phyloP scores from a whole-genome alignment of 768 basidiomycete genomes.

The Obba rivulosa region DNA sequence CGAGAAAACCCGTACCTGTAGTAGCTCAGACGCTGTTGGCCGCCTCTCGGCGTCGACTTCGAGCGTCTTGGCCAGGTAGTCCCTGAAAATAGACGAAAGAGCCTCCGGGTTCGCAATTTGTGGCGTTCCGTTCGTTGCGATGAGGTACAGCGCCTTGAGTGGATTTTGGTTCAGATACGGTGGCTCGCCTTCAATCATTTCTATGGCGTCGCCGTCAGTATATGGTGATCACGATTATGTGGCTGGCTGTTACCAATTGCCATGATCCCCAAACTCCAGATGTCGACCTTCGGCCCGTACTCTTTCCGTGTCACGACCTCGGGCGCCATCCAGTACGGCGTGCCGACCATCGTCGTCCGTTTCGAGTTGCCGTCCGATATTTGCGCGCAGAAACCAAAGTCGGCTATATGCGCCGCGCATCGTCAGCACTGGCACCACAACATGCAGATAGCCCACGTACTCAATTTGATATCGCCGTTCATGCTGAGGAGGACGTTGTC shows the following conservation, averaged over 20 bases:
- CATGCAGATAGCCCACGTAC: conserved; percentile 44
- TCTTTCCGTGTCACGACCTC: conserved; percentile 97
- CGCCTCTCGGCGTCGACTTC: conserved; percentile 96
- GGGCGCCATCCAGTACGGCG: conserved; percentile 99
- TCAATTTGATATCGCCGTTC: conserved; percentile 96
- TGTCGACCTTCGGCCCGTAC: conserved; percentile 97
- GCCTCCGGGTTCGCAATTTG: conserved; percentile 88
- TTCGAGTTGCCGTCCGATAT: conserved; percentile 88
- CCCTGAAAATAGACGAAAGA: conserved; percentile 73
- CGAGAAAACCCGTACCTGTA: conserved; percentile 48
- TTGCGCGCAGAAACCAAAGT: conserved; percentile 98
- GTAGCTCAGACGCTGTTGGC: conserved; percentile 75
- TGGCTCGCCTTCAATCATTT: conserved; percentile 98
- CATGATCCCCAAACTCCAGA: conserved; percentile 96
- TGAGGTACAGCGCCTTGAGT: conserved; percentile 93
- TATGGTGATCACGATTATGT: neutral
- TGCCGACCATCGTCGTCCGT: conserved; percentile 97
- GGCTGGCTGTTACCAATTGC: conserved; percentile 67
- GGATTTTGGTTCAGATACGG: conserved; percentile 97
- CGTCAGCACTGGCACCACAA: neutral
- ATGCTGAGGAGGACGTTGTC: conserved; percentile 93
- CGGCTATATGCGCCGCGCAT: conserved; percentile 47
- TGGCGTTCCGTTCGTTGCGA: conserved; percentile 97
- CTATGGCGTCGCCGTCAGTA: conserved; percentile 30
- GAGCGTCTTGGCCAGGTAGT: conserved; percentile 82